Evolutionary conservation across 2,329 filamentous ascomycete species (phyloP).

Genomic region (Myriosclerotinia scirpicola): DNA sequence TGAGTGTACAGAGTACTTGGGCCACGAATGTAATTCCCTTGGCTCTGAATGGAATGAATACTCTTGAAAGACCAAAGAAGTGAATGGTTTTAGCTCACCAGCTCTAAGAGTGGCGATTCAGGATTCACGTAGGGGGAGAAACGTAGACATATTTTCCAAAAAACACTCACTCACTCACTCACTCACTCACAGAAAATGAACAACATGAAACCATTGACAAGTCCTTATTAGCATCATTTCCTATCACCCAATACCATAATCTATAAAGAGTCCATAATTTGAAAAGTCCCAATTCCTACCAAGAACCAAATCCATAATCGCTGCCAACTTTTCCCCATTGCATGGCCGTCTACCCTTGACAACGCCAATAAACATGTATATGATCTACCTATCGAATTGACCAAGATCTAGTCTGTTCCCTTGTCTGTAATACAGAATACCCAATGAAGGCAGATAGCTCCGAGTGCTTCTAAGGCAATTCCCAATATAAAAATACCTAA

Average conservation of each 20-base stretch:
- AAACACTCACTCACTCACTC: too few relatives aligned
- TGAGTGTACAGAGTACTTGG: not conserved
- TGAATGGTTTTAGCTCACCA: too few relatives aligned
- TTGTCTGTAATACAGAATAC: not conserved
- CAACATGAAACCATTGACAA: not conserved
- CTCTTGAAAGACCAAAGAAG: too few relatives aligned
- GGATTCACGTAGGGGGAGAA: not conserved
- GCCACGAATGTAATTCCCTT: too few relatives aligned
- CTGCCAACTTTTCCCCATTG: slow-evolving; percentile 1
- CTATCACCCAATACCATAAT: not conserved
- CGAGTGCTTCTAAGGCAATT: not conserved
- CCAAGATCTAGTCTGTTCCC: not conserved
- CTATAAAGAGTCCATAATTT: not conserved
- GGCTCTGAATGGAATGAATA: too few relatives aligned
- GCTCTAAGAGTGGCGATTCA: too few relatives aligned
- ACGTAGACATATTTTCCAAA: not conserved
- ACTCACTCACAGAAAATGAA: not conserved
- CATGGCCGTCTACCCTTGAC: not conserved
- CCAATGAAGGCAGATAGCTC: not conserved
- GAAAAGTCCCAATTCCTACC: not conserved
- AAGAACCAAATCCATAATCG: not conserved
- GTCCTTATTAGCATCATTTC: not conserved
- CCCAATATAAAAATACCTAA: not conserved
- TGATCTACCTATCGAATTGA: not conserved
- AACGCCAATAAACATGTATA: not conserved